Evolutionary conservation across 176 grass and related monocot genomes (phyloP), one percentile per base, ranked within the genome.

Genomic region (Zoysia pacifica): DNA sequence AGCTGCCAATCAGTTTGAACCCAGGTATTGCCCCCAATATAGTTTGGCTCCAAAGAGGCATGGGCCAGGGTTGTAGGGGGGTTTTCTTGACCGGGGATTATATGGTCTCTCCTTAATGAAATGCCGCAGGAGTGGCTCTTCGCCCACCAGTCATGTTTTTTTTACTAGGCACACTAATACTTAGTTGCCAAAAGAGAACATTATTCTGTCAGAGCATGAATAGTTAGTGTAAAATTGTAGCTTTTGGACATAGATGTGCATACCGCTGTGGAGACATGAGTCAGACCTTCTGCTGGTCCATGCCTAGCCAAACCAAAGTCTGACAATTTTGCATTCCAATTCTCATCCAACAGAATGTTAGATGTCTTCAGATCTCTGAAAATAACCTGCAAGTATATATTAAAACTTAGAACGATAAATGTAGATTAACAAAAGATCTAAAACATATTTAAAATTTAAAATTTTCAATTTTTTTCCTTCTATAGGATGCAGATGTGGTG

Each of bases 261-360:
- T 89, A 99, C 97, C 73, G 93, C 97, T 76, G 97, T 99, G 67
- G 97, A 95, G 60, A 99, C 93, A 78, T 99, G 97, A 65, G 90
- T 95, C 45, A 99, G 48, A 79, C 97, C 97, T 90, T 99, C 97
- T 0, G 85, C 40, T 47, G 97, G 97, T 77, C 97, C 97, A 82
- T 99, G 97, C 83, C 97, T 96, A 76, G 97, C 97, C 77, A 99
- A 91, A 42, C 97, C 97, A 54, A 99, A 99, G 83, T 99, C 97
- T 2, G 97, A 99, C 65, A 99, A 80, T 72, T 99, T 99, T 40
- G 97, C 97, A n/a, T 91, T 91, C 93, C 97, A 99, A 56, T 99
- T 79, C 73, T 93, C 90, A 75, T 96, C 97, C 47, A 99, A 67
- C 43, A 99, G 84, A 88, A 99, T 91, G 59, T 99, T 99, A 10